Conservation (phyloP, 306 rosid genomes). For the Mimosa pudica region DNA sequence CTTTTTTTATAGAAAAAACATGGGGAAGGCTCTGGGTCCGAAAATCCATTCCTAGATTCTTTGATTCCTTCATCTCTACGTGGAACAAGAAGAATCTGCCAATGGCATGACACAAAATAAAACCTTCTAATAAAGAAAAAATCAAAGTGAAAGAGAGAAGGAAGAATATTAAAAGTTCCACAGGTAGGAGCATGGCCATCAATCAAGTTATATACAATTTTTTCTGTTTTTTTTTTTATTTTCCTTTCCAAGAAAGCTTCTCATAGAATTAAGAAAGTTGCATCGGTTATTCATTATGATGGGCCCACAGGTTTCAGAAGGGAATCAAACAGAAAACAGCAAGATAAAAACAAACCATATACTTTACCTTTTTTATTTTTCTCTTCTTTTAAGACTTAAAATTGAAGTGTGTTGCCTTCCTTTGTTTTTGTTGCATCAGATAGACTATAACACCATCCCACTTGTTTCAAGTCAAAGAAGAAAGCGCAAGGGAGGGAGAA, state of each 20-base stretch:
- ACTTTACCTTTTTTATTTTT: constrained; percentile 61
- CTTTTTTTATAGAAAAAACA: constrained; percentile 37
- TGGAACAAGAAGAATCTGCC: constrained; percentile 95
- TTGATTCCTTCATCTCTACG: constrained; percentile 85
- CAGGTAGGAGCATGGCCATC: constrained; percentile 36
- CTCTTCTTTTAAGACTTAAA: constrained; percentile 86
- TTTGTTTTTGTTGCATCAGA: constrained; percentile 57
- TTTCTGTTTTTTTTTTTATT: constrained; percentile 19
- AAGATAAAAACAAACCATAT: constrained; percentile 85
- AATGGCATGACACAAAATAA: constrained; percentile 48
- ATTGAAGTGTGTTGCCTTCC: constrained; percentile 69
- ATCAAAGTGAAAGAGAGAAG: constrained; percentile 27
- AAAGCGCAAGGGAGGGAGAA: constrained; percentile 16
- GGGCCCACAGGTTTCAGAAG: constrained; percentile 52
- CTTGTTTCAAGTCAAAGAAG: constrained; percentile 76
- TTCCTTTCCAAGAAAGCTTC: constrained; percentile 44
- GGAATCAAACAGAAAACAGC: constrained; percentile 82
- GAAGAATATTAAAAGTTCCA: constrained; percentile 48
- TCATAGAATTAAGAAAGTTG: constrained; percentile 58
- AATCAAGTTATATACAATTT: constrained; percentile 1
- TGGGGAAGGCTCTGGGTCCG: neutral
- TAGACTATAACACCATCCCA: constrained; percentile 70
- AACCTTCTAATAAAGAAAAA: constrained; percentile 44
- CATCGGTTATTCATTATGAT: constrained; percentile 67
- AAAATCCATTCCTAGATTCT: constrained; percentile 77